A percentile compares a stretch with the other conserved stretches of the same genome.
These are phyloP conservation scores for Scedosporium apiospermum DNA, from an alignment of 2,329 filamentous ascomycete genomes.

Conservation along the genomic window DNA sequence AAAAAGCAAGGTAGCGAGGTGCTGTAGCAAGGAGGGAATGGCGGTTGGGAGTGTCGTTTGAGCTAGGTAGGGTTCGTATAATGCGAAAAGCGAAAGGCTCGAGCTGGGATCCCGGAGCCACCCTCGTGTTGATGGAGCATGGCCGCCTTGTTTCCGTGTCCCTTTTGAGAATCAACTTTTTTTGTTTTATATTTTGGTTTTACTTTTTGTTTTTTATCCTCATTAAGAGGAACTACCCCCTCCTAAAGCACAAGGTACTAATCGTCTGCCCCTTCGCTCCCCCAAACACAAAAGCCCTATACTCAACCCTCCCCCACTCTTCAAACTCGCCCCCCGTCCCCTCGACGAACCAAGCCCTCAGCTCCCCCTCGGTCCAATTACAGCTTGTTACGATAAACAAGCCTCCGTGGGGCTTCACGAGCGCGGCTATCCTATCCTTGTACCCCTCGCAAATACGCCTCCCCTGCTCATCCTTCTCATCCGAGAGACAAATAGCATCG, in stretches of 20 bases:
- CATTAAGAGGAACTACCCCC: constrained; percentile 1
- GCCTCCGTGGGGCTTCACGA: constrained; percentile 58
- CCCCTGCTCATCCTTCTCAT: constrained; percentile 41
- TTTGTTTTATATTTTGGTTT: too few relatives aligned
- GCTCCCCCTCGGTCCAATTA: constrained; percentile 92
- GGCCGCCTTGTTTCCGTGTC: background rate
- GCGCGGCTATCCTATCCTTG: constrained; percentile 51
- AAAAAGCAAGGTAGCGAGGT: background rate
- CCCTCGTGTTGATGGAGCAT: background rate
- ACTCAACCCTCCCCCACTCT: constrained; percentile 61
- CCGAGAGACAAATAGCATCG: constrained; percentile 78
- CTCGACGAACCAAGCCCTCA: constrained; percentile 68
- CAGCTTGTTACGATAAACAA: constrained; percentile 85
- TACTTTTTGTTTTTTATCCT: constrained; percentile 2
- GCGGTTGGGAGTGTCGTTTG: background rate
- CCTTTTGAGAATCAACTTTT: background rate
- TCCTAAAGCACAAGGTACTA: constrained; percentile 74
- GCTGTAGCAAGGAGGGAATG: background rate
- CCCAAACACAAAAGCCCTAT: constrained; percentile 82
- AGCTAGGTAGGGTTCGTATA: background rate
- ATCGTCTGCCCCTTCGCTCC: constrained; percentile 83
- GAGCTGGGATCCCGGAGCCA: too few relatives aligned
- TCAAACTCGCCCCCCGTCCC: constrained; percentile 35
- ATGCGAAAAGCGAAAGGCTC: background rate
- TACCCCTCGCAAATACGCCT: constrained; percentile 67